Evolutionary conservation across 495 filamentous ascomycete species (phyloP).

Genomic region (Penicillium bovifimosum): DNA sequence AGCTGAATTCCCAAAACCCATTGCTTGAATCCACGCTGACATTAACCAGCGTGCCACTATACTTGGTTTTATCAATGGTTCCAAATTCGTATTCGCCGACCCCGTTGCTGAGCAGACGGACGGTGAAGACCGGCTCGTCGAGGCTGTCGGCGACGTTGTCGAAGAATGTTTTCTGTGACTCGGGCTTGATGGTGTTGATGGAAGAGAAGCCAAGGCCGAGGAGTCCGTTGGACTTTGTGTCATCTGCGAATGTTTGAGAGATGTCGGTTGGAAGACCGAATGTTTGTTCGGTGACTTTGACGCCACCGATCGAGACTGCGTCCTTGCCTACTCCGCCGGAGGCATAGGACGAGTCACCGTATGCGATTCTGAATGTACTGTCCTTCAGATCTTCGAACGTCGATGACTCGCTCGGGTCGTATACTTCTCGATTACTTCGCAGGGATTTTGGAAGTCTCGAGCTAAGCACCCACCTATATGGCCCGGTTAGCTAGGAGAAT

Average conservation of each 20-base stretch:
- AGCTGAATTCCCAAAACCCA: conserved; percentile 75
- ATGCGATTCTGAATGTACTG: conserved; percentile 59
- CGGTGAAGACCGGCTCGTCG: conserved; percentile 65
- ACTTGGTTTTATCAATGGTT: conserved; percentile 59
- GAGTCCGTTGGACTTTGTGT: conserved; percentile 62
- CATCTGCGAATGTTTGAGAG: conserved; percentile 56
- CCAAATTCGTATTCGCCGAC: conserved; percentile 77
- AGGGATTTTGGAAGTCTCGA: conserved; percentile 45
- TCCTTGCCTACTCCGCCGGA: conserved; percentile 66
- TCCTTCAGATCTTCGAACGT: conserved; percentile 45
- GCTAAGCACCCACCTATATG: conserved; percentile 69
- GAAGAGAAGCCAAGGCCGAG: conserved; percentile 70
- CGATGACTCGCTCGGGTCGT: conserved; percentile 54
- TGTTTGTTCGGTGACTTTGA: conserved; percentile 58
- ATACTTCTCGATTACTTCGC: conserved; percentile 52
- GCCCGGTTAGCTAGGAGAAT: not conserved
- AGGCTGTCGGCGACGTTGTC: conserved; percentile 63
- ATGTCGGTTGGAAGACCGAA: conserved; percentile 65
- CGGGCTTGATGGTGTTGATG: conserved; percentile 66
- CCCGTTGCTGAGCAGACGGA: conserved; percentile 54
- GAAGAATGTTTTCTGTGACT: conserved; percentile 73
- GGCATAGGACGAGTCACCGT: conserved; percentile 69
- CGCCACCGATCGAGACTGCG: conserved; percentile 67
- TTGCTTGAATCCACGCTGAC: conserved; percentile 54
- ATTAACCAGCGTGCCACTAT: conserved; percentile 58